Evolutionary conservation across 352 stramenopile genomes (phyloP).

Genomic region (Phytopythium delawarense): DNA sequence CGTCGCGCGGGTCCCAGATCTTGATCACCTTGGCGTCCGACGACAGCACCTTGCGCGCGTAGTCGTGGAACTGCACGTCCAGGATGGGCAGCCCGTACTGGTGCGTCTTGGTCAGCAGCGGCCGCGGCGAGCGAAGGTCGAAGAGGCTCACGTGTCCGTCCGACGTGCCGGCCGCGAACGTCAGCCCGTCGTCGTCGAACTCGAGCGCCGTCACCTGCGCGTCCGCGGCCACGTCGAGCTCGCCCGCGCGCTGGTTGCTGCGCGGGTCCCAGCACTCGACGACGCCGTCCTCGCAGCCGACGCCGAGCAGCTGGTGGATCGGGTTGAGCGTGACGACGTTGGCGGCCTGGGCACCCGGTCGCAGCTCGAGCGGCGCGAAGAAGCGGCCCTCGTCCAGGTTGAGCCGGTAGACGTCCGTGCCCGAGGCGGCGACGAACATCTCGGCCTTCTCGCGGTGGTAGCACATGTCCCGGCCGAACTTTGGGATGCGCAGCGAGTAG

Average conservation of each 20-base stretch:
- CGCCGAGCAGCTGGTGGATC: constrained; percentile 87
- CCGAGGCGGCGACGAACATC: constrained; percentile 90
- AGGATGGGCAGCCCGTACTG: constrained; percentile 97
- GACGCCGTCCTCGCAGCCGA: constrained; percentile 92
- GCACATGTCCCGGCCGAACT: constrained; percentile 96
- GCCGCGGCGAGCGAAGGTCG: constrained; percentile 94
- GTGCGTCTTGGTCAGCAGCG: constrained; percentile 95
- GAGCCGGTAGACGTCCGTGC: constrained; percentile 93
- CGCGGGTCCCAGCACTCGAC: constrained; percentile 96
- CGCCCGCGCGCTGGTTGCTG: constrained; percentile 60
- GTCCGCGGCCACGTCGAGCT: constrained; percentile 51
- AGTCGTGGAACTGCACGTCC: constrained; percentile 92
- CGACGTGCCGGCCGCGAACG: constrained; percentile 93
- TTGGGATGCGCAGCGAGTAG: constrained; percentile 95
- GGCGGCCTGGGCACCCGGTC: constrained; percentile 43
- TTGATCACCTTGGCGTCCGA: constrained; percentile 98
- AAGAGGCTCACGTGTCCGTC: constrained; percentile 94
- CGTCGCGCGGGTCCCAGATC: constrained; percentile 93
- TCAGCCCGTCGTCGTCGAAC: constrained; percentile 94
- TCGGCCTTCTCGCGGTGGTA: constrained; percentile 97
- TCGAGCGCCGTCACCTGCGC: constrained; percentile 92
- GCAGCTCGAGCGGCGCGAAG: constrained; percentile 77
- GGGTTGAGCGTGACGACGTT: constrained; percentile 91
- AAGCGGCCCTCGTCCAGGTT: constrained; percentile 98
- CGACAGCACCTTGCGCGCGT: constrained; percentile 89